phyloP scores from a whole-genome alignment of 495 filamentous ascomycete species.

The Collariella sp. region DNA sequence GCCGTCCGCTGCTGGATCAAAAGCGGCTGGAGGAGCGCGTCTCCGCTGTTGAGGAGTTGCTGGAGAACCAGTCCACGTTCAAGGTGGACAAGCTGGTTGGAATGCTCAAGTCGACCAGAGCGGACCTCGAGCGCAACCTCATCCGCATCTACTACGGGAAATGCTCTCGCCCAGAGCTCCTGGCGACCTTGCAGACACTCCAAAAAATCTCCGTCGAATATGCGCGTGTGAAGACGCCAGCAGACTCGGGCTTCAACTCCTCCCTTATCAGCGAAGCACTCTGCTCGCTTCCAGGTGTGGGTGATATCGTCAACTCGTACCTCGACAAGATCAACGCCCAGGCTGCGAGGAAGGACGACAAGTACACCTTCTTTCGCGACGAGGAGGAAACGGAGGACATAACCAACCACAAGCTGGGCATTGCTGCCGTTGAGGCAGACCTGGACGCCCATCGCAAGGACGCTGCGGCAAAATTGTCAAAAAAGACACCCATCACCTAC shows the following conservation, averaged over 20 bases:
- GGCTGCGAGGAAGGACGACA: constrained; percentile 80
- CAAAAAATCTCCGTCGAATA: constrained; percentile 73
- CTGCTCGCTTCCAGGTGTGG: constrained; percentile 66
- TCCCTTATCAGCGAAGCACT: constrained; percentile 63
- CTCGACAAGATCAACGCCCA: constrained; percentile 80
- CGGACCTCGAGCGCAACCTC: constrained; percentile 82
- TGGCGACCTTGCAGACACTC: constrained; percentile 75
- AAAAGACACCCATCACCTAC: constrained; percentile 62
- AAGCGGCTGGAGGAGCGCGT: constrained; percentile 71
- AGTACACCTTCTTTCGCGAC: constrained; percentile 87
- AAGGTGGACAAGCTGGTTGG: constrained; percentile 64
- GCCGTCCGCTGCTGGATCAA: constrained; percentile 78
- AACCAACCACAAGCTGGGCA: constrained; percentile 79
- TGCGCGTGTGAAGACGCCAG: constrained; percentile 50
- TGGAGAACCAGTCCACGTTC: constrained; percentile 52
- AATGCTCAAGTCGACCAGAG: constrained; percentile 61
- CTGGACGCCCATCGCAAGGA: constrained; percentile 64
- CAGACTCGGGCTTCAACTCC: constrained; percentile 68
- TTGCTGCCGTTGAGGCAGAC: constrained; percentile 81
- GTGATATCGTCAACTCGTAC: constrained; percentile 56
- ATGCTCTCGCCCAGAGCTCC: constrained; percentile 83
- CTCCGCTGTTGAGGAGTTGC: constrained; percentile 80
- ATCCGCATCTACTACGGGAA: constrained; percentile 96
- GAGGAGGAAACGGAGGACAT: constrained; percentile 79
- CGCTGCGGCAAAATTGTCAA: constrained; percentile 60